These are phyloP conservation scores for Phytophthora pseudosyringae DNA, from an alignment of 352 stramenopile species.

Conservation along the genomic window DNA sequence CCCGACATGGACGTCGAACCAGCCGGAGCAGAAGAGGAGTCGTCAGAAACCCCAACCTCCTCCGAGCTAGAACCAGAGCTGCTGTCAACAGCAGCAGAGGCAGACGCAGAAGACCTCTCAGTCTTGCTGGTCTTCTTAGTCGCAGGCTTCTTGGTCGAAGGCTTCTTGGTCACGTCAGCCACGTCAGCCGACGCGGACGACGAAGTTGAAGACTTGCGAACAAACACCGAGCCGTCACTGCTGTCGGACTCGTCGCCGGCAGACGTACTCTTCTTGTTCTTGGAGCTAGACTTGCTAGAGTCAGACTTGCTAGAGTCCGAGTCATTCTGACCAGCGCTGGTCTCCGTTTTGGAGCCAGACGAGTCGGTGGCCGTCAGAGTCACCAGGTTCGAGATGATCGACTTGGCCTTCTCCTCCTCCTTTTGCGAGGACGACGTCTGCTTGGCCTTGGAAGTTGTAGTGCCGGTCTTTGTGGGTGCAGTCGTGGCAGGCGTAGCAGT, in stretches of 20 bases:
- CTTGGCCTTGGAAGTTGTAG: constrained; percentile 10
- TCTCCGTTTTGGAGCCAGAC: constrained; percentile 25
- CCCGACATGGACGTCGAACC: constrained; percentile 24
- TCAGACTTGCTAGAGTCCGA: constrained; percentile 26
- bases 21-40: constrained; percentile 6
- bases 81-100: constrained; percentile 6
- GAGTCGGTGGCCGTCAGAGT: constrained; percentile 28
- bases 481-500: constrained; percentile 14
- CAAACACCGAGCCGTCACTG: constrained; percentile 22
- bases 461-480: constrained; percentile 13
- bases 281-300: constrained; percentile 30
- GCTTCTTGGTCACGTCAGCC: constrained; percentile 26
- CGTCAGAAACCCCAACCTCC: constrained; percentile 7
- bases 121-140: constrained; percentile 26
- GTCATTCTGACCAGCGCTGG: constrained; percentile 15
- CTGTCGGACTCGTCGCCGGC: constrained; percentile 27
- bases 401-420: constrained; percentile 8
- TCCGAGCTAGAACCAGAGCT: constrained; percentile 30
- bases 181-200: constrained; percentile 24
- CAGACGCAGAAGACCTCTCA: constrained; percentile 11
- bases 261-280: constrained; percentile 30
- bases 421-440: constrained; percentile 17
- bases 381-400: constrained; percentile 21
- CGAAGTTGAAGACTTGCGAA: constrained; percentile 22
- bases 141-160: constrained; percentile 36